Evolutionary conservation across 2,329 filamentous ascomycete genomes (phyloP).

Genomic region (Balansia obtecta): DNA sequence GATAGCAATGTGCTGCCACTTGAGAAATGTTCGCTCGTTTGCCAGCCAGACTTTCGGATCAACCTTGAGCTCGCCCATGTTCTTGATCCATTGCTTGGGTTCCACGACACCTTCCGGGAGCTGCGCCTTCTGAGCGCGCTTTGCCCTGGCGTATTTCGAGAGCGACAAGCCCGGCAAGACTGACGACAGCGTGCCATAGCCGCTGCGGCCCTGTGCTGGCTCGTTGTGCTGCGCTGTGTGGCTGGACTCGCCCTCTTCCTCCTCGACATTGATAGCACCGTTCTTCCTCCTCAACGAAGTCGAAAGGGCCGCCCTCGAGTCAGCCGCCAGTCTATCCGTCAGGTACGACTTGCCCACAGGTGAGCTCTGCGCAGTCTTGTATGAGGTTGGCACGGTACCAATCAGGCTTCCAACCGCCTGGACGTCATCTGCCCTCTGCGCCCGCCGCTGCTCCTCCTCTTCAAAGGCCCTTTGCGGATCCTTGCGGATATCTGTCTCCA

Average conservation of each 20-base stretch:
- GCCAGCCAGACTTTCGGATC: slow-evolving; percentile 98
- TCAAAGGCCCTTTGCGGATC: slow-evolving; percentile 86
- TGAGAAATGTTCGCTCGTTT: slow-evolving; percentile 95
- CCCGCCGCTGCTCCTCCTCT: slow-evolving; percentile 75
- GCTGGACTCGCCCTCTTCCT: slow-evolving; percentile 23
- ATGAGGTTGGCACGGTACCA: slow-evolving; percentile 41
- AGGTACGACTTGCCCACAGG: slow-evolving; percentile 56
- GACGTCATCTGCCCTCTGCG: slow-evolving; percentile 73
- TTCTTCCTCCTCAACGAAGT: slow-evolving; percentile 15
- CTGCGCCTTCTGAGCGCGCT: slow-evolving; percentile 35
- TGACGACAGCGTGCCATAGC: slow-evolving; percentile 50
- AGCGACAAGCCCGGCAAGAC: slow-evolving; percentile 76
- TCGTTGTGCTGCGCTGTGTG: slow-evolving; percentile 23
- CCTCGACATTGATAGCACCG: slow-evolving; percentile 18
- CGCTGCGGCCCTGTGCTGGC: slow-evolving; percentile 13
- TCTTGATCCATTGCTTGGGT: slow-evolving; percentile 84
- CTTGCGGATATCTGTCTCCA: slow-evolving; percentile 87
- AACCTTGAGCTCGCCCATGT: slow-evolving; percentile 79
- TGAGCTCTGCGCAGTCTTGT: slow-evolving; percentile 50
- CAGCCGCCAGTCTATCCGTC: slow-evolving; percentile 39
- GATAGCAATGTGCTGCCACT: slow-evolving; percentile 93
- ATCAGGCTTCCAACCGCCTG: slow-evolving; percentile 82
- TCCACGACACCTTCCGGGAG: slow-evolving; percentile 82
- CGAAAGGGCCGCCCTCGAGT: slow-evolving; percentile 22
- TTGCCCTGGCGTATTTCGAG: slow-evolving; percentile 57